Percentiles rank a stretch among this genome's conserved stretches.
Conservation (phyloP, 768 basidiomycete genomes). For the Suillus discolor region DNA sequence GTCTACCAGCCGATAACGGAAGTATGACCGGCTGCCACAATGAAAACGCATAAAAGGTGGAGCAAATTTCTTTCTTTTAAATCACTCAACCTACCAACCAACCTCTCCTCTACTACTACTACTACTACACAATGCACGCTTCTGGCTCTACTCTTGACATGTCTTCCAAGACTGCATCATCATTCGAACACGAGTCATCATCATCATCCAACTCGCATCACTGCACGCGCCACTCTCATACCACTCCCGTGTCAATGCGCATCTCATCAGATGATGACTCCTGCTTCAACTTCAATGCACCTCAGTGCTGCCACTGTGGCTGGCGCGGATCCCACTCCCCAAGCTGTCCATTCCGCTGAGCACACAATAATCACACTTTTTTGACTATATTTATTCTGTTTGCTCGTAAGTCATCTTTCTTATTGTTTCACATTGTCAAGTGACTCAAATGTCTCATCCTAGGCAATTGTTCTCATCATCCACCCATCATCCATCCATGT, state of each 20-base stretch:
- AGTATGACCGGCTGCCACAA: slow-evolving; percentile 30
- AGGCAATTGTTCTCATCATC: slow-evolving; percentile 23
- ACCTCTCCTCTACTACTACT: no score
- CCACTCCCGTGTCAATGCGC: slow-evolving; percentile 28
- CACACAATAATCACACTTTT: slow-evolving; percentile 18
- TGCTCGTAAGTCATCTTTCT: slow-evolving; percentile 23
- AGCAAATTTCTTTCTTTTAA: neutral
- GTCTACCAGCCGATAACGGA: slow-evolving; percentile 40
- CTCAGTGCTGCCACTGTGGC: slow-evolving; percentile 80
- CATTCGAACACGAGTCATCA: slow-evolving; percentile 11
- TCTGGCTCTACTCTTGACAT: slow-evolving; percentile 15
- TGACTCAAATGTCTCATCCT: slow-evolving; percentile 2
- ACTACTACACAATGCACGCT: slow-evolving; percentile 21
- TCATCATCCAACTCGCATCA: slow-evolving; percentile 9
- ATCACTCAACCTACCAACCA: slow-evolving; percentile 5
- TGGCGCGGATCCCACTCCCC: slow-evolving; percentile 63
- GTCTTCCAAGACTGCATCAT: slow-evolving; percentile 11
- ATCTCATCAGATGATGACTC: slow-evolving; percentile 28
- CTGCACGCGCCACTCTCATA: slow-evolving; percentile 14
- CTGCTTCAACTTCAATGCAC: slow-evolving; percentile 54
- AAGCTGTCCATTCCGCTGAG: slow-evolving; percentile 66
- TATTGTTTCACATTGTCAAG: slow-evolving; percentile 8
- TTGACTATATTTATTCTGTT: slow-evolving; percentile 29
- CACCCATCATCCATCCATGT: slow-evolving; percentile 25
- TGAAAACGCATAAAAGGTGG: slow-evolving; percentile 31